A percentile compares a stretch with the other conserved stretches of the same genome.
phyloP scores from a whole-genome alignment of 345 rosid genomes.

The Syzygium aromaticum region DNA sequence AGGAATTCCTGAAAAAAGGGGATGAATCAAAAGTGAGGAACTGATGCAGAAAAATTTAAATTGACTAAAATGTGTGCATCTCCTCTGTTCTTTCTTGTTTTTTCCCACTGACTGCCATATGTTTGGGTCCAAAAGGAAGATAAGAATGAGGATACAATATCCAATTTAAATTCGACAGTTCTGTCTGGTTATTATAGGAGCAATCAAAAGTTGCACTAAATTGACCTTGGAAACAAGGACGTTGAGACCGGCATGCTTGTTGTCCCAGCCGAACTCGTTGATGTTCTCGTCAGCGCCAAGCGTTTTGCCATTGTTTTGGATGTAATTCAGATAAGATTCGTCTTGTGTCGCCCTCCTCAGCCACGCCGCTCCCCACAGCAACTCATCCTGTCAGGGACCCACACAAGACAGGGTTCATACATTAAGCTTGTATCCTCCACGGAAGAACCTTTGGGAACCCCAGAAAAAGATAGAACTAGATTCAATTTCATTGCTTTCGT shows the following conservation, averaged over 20 bases:
- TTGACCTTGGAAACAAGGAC: slow-evolving; percentile 86
- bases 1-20: slow-evolving; percentile 40
- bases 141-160: background rate
- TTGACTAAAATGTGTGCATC: background rate
- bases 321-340: slow-evolving; percentile 55
- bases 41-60: background rate
- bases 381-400: slow-evolving; percentile 57
- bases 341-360: slow-evolving; percentile 68
- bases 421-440: background rate
- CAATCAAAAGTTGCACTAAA: background rate
- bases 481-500: background rate
- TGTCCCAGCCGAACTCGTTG: slow-evolving; percentile 98
- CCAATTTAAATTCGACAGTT: background rate
- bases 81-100: background rate
- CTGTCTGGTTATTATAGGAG: background rate
- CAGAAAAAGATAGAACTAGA: background rate
- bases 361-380: slow-evolving; percentile 99
- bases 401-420: background rate
- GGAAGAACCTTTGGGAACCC: background rate
- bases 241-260: slow-evolving; percentile 92
- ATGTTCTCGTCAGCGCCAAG: slow-evolving; percentile 89
- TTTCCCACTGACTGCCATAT: background rate
- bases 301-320: slow-evolving; percentile 66
- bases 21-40: background rate
- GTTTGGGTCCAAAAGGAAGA: background rate